A percentile compares a stretch with the other conserved stretches of the same genome.
Evolutionary conservation across 2,329 filamentous ascomycete species (phyloP).

Genomic region (Apiospora aurea): DNA sequence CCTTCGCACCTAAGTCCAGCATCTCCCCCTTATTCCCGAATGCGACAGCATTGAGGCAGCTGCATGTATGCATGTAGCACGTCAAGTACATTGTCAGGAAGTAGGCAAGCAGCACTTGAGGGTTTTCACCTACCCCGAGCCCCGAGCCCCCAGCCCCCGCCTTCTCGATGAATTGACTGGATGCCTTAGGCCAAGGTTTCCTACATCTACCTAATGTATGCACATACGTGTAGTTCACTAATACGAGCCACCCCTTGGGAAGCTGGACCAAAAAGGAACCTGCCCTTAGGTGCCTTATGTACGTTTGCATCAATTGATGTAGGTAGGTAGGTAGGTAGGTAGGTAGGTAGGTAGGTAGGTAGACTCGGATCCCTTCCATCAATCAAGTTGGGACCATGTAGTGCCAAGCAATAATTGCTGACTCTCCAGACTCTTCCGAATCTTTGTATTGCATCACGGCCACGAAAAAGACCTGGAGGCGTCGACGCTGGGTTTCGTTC

Average conservation of each 20-base stretch:
- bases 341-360: no score
- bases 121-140: background rate
- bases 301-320: no score
- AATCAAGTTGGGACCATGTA: background rate
- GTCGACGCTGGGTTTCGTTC: conserved; percentile 42
- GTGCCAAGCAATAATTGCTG: background rate
- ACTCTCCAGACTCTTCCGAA: background rate
- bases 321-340: no score
- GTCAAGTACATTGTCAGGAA: background rate
- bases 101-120: background rate
- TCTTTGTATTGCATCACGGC: background rate
- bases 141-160: background rate
- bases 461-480: conserved; percentile 34
- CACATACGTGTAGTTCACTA: background rate
- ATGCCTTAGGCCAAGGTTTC: background rate
- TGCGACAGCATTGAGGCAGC: background rate
- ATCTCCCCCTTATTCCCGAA: background rate
- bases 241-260: background rate
- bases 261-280: no score
- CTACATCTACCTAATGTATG: background rate
- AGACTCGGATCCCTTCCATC: no score
- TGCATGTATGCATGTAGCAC: background rate
- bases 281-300: no score
- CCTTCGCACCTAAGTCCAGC: background rate
- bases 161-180: background rate